Conservation (phyloP, 2,329 filamentous ascomycete species). For the Xylaria arbuscula region DNA sequence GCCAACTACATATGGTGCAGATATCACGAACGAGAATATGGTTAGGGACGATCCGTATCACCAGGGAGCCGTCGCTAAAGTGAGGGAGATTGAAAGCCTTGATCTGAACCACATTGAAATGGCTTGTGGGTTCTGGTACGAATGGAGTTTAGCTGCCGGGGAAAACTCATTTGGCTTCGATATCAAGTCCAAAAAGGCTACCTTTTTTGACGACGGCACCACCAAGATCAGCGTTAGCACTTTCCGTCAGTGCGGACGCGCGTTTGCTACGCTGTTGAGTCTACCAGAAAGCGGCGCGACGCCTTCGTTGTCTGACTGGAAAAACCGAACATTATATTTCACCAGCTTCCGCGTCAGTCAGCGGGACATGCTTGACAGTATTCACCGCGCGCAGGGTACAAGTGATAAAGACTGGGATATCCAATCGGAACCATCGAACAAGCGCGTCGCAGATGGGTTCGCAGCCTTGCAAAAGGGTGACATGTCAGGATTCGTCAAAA, state of each 20-base stretch:
- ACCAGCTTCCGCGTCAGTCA: slow-evolving; percentile 68
- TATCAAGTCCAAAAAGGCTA: slow-evolving; percentile 53
- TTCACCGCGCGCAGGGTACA: slow-evolving; percentile 66
- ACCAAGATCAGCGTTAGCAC: slow-evolving; percentile 67
- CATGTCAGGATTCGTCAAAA: slow-evolving; percentile 56
- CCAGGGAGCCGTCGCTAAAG: slow-evolving; percentile 14
- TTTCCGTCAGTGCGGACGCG: slow-evolving; percentile 65
- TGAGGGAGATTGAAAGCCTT: slow-evolving; percentile 18
- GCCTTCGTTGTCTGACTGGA: slow-evolving; percentile 55
- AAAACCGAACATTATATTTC: slow-evolving; percentile 61
- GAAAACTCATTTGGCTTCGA: slow-evolving; percentile 60
- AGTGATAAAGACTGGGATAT: slow-evolving; percentile 70
- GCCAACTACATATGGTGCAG: slow-evolving; percentile 60
- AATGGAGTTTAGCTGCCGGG: slow-evolving; percentile 58
- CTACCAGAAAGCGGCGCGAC: slow-evolving; percentile 55
- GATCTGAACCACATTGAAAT: slow-evolving; percentile 53
- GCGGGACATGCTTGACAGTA: slow-evolving; percentile 69
- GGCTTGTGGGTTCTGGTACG: slow-evolving; percentile 63
- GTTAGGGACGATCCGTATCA: slow-evolving; percentile 41
- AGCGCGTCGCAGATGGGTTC: slow-evolving; percentile 60
- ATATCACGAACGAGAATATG: slow-evolving; percentile 54
- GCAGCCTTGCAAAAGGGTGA: slow-evolving; percentile 57
- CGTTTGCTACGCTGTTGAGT: slow-evolving; percentile 61
- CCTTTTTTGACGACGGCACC: slow-evolving; percentile 65
- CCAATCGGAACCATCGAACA: slow-evolving; percentile 54